Conservation (phyloP, 352 stramenopile species). For the Globisporangium mamillatum region DNA sequence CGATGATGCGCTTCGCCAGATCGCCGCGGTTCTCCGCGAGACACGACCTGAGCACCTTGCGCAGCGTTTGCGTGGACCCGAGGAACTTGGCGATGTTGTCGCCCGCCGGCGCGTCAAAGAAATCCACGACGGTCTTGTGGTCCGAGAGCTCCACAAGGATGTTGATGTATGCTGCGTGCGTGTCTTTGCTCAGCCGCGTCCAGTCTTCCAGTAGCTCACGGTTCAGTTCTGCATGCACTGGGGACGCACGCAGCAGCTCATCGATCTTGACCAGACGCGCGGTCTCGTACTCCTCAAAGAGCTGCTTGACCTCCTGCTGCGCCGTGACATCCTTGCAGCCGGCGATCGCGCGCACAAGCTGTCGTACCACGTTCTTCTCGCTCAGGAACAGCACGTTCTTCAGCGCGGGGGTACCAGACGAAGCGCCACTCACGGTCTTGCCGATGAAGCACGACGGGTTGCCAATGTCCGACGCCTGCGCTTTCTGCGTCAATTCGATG, state of each 20-base stretch:
- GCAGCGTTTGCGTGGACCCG: slow-evolving; percentile 13
- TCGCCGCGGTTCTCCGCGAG: slow-evolving; percentile 3
- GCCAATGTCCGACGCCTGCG: slow-evolving; percentile 15
- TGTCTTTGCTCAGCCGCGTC: slow-evolving; percentile 15
- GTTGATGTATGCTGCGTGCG: slow-evolving; percentile 9
- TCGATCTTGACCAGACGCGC: neutral
- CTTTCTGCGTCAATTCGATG: slow-evolving; percentile 15
- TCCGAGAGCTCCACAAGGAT: slow-evolving; percentile 5
- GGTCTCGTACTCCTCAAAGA: slow-evolving; percentile 16
- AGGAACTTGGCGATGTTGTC: slow-evolving; percentile 5
- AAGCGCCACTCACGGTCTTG: neutral
- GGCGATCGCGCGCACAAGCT: slow-evolving; percentile 9
- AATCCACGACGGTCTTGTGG: slow-evolving; percentile 1
- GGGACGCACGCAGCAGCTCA: neutral
- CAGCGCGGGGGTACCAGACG: too few relatives aligned
- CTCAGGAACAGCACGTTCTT: slow-evolving; percentile 13
- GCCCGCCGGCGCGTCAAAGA: slow-evolving; percentile 1
- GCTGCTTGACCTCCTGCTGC: slow-evolving; percentile 2
- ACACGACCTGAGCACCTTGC: slow-evolving; percentile 13
- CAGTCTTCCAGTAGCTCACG: slow-evolving; percentile 6
- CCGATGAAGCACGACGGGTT: slow-evolving; percentile 28
- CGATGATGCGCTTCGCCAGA: slow-evolving; percentile 6
- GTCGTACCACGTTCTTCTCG: slow-evolving; percentile 17
- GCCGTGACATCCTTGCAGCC: neutral
- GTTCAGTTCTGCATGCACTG: neutral